These are phyloP conservation scores for Arxiozyma telluris DNA, from an alignment of 1,139 yeast genomes.

Conservation along the genomic window DNA sequence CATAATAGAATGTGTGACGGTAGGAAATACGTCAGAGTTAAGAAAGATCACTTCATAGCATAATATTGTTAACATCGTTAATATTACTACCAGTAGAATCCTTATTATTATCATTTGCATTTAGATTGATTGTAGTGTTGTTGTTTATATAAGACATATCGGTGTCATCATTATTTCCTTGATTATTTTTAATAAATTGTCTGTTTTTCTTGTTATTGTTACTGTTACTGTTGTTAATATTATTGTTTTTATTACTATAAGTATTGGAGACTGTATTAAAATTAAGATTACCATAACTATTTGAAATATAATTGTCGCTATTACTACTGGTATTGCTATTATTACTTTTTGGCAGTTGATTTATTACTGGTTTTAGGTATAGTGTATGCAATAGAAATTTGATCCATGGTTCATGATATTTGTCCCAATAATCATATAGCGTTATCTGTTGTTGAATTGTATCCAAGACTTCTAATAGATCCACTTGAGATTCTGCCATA, in stretches of 20 bases:
- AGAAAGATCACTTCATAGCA: background rate
- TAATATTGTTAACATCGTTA: too few relatives aligned
- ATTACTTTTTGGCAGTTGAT: background rate
- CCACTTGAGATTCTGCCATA: constrained; percentile 66
- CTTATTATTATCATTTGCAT: too few relatives aligned
- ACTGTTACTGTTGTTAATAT: background rate
- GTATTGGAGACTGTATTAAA: background rate
- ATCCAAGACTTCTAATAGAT: constrained; percentile 66
- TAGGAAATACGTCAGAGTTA: background rate
- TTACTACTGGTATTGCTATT: background rate
- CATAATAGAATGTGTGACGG: background rate
- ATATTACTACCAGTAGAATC: background rate
- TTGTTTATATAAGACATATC: background rate
- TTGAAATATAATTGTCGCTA: background rate
- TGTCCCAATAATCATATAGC: constrained; percentile 75
- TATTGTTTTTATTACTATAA: background rate
- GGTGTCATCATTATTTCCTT: background rate
- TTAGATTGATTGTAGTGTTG: background rate
- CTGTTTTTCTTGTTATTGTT: background rate
- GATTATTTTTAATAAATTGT: background rate
- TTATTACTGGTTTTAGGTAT: constrained; percentile 17
- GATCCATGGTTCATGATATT: constrained; percentile 56
- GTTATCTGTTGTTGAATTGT: constrained; percentile 75
- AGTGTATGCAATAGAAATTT: constrained; percentile 28
- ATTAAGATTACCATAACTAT: background rate